phyloP scores from a whole-genome alignment of 768 basidiomycete species.

The Multifurca ochricompacta region DNA sequence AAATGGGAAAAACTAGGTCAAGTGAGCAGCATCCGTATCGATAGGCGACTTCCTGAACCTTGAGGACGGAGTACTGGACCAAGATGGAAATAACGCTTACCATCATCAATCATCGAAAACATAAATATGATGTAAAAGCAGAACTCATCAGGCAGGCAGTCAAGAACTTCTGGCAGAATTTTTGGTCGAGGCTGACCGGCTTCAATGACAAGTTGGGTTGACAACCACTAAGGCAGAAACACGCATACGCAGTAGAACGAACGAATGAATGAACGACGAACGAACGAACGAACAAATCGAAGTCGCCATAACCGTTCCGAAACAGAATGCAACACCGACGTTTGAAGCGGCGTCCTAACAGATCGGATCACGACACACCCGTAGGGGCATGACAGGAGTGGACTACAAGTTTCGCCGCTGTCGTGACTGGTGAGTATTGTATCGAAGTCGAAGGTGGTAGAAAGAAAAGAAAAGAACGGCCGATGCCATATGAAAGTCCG shows the following conservation, averaged over 20 bases:
- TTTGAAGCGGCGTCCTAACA: not conserved
- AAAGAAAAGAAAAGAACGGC: too few relatives aligned
- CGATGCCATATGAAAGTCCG: too few relatives aligned
- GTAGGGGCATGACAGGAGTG: too few relatives aligned
- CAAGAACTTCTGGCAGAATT: not conserved
- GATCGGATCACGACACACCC: constrained; percentile 2
- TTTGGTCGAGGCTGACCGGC: not conserved
- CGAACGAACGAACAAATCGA: too few relatives aligned
- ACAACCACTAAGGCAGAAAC: not conserved
- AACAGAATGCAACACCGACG: not conserved
- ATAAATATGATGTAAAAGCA: constrained; percentile 11
- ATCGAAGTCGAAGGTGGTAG: not conserved
- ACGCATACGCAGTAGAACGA: not conserved
- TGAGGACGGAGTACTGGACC: not conserved
- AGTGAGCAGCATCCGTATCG: not conserved
- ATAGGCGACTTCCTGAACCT: not conserved
- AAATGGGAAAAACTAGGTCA: not conserved
- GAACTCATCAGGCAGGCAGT: not conserved
- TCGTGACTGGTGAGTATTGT: not conserved
- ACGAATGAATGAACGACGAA: not conserved
- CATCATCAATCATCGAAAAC: not conserved
- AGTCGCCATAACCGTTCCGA: too few relatives aligned
- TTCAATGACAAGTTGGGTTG: not conserved
- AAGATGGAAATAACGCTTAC: not conserved
- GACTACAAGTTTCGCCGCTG: not conserved